A percentile compares a stretch with the other conserved stretches of the same genome.
These are phyloP conservation scores for Bipolaris oryzae DNA, from an alignment of 2,329 filamentous ascomycete genomes.

Conservation along the genomic window DNA sequence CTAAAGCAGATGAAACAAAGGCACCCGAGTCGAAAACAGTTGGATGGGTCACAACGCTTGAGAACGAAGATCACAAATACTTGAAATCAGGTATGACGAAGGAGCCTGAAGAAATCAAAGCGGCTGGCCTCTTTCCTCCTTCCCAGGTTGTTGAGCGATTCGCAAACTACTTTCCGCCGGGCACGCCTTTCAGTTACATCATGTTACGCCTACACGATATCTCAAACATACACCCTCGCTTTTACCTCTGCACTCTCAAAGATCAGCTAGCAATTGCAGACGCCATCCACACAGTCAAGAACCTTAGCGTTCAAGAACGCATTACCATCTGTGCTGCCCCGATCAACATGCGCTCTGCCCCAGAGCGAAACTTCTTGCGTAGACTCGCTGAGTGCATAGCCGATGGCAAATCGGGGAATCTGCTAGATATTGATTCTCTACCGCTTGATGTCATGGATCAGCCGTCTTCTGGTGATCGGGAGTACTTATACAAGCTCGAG, in stretches of 20 bases:
- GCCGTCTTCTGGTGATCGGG: conserved; percentile 51
- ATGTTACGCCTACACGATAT: conserved; percentile 76
- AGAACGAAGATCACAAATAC: conserved; percentile 68
- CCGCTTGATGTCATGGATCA: conserved; percentile 75
- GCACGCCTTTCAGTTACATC: conserved; percentile 83
- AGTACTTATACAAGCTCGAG: conserved; percentile 74
- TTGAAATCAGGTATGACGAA: conserved; percentile 67
- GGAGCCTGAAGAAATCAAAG: conserved; percentile 69
- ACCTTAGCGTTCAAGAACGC: conserved; percentile 73
- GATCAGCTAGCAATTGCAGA: conserved; percentile 73
- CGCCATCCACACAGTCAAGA: conserved; percentile 71
- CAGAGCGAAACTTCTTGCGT: conserved; percentile 58
- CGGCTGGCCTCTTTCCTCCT: conserved; percentile 78
- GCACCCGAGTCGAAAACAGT: conserved; percentile 45
- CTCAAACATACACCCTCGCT: conserved; percentile 66
- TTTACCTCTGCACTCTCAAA: conserved; percentile 70
- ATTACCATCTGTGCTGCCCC: conserved; percentile 78
- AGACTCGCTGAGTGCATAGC: conserved; percentile 74
- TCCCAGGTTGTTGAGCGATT: conserved; percentile 74
- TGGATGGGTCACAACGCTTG: conserved; percentile 81
- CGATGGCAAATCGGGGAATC: conserved; percentile 66
- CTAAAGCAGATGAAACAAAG: conserved; percentile 1
- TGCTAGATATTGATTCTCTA: conserved; percentile 74
- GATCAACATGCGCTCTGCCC: conserved; percentile 59
- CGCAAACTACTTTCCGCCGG: conserved; percentile 77